Base-by-base conservation (phyloP, 805 yeast genomes). In the Saccharomycopsis malanga region DNA sequence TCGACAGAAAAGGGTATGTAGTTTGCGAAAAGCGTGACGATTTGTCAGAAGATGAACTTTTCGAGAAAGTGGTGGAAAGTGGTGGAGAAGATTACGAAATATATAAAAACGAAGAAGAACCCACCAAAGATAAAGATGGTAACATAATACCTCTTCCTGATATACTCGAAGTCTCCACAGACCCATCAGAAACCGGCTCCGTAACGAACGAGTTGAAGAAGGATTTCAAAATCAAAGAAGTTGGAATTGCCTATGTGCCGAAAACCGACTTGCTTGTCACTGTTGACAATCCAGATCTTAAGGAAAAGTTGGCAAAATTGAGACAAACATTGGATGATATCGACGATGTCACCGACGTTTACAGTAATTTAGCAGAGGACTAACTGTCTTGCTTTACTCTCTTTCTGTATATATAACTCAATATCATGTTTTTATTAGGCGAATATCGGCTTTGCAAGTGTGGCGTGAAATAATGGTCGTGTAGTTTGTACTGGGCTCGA, bases 331-430 rank as follows among this genome's bases (percentile, higher is more conserved):
- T 91, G 39, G 94, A 87, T 45, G 87, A 81, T 29, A 67, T 87
- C n/a, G 87, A 83, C 42, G 98, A 93, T 56, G 85, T 91, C 18
- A 79, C 87, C 4, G 87, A 78, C 53, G 78, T 85, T 50, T 86
- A 85, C 65, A 74, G 86, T 25, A 91, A 87, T 60, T 18, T 25
- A 3, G 39, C 25, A 18, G 36, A 38, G 38, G 30, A 38, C 17
- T 29, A 36, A 40, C n/a, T n/a, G n/a, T n/a, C n/a, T n/a, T n/a
- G n/a, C n/a, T n/a, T n/a, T n/a, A n/a, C n/a, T n/a, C n/a, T n/a
- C n/a, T n/a, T n/a, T n/a, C n/a, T n/a, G n/a, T n/a, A n/a, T n/a
- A n/a, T n/a, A n/a, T n/a, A n/a, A n/a, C n/a, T n/a, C n/a, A n/a
- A n/a, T n/a, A n/a, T n/a, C n/a, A n/a, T n/a, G n/a, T n/a, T n/a